Percentiles rank a stretch among this genome's conserved stretches.
phyloP scores from a whole-genome alignment of 768 basidiomycete genomes.

The Candolleomyces efflorescens region DNA sequence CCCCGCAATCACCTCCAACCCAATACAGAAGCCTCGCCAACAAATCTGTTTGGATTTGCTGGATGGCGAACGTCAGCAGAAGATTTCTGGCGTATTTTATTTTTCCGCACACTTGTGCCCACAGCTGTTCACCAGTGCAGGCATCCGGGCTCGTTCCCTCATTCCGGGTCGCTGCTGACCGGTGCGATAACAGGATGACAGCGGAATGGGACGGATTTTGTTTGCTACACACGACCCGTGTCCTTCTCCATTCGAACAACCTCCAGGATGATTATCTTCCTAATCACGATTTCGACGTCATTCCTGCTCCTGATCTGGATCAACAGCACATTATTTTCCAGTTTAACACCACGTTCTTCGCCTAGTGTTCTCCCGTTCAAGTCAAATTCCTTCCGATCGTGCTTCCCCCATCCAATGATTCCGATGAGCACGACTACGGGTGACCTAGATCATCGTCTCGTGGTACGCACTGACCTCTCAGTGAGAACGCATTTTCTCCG shows the following conservation, averaged over 20 bases:
- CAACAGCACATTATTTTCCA: not conserved
- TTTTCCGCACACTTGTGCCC: not conserved
- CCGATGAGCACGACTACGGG: not conserved
- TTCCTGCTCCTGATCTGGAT: not conserved
- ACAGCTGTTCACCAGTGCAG: not conserved
- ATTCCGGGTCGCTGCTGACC: too few species aligned
- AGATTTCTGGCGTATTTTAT: not conserved
- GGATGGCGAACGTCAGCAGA: not conserved
- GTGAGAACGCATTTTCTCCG: too few species aligned
- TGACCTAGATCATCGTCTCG: too few species aligned
- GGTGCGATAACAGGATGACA: too few species aligned
- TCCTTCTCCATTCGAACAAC: too few species aligned
- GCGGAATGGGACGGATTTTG: too few species aligned
- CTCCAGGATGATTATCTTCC: not conserved
- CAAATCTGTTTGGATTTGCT: too few species aligned
- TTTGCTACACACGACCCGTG: too few species aligned
- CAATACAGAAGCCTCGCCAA: too few species aligned
- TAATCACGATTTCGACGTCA: not conserved
- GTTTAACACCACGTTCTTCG: not conserved
- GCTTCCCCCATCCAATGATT: not conserved
- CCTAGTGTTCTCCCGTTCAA: not conserved
- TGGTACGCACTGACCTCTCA: too few species aligned
- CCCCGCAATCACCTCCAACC: too few species aligned
- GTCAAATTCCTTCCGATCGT: not conserved
- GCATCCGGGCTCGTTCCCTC: too few species aligned